Percentiles rank a stretch among this genome's conserved stretches.
Conservation (phyloP, 2,329 filamentous ascomycete species). For the Cladosporium sp. region DNA sequence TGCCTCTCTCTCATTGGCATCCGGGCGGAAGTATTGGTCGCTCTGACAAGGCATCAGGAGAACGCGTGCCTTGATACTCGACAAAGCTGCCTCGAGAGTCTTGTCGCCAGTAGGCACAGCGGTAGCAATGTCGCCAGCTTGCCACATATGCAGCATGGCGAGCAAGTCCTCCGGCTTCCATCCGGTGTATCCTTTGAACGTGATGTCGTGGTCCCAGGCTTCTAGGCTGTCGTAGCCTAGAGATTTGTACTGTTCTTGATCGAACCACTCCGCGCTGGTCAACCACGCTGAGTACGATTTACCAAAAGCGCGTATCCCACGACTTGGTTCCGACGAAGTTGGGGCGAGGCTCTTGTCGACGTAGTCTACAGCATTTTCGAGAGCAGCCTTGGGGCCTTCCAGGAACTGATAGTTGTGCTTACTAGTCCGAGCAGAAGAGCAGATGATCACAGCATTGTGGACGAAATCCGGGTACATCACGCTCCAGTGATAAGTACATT, state of each 20-base stretch:
- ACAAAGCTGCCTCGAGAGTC: constrained; percentile 40
- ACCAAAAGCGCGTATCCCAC: constrained; percentile 46
- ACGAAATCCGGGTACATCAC: constrained; percentile 54
- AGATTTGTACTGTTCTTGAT: constrained; percentile 37
- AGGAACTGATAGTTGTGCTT: constrained; percentile 59
- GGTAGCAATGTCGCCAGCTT: constrained; percentile 43
- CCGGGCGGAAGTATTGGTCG: constrained; percentile 46
- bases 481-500: constrained; percentile 56
- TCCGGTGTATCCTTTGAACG: constrained; percentile 1
- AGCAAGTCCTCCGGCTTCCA: constrained; percentile 43
- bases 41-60: constrained; percentile 45
- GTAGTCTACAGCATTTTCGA: constrained; percentile 49
- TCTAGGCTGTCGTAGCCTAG: constrained; percentile 37
- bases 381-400: constrained; percentile 55
- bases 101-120: constrained; percentile 37
- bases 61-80: constrained; percentile 40
- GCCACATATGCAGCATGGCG: constrained; percentile 45
- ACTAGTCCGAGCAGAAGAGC: constrained; percentile 54
- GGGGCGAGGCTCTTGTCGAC: constrained; percentile 37
- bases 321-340: constrained; percentile 41
- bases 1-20: constrained; percentile 43
- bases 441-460: constrained; percentile 51
- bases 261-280: constrained; percentile 45
- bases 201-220: constrained; percentile 31
- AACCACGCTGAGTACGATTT: constrained; percentile 40